These are phyloP conservation scores for Tetrapisispora iriomotensis DNA, from an alignment of 805 yeast genomes.

Conservation along the genomic window DNA sequence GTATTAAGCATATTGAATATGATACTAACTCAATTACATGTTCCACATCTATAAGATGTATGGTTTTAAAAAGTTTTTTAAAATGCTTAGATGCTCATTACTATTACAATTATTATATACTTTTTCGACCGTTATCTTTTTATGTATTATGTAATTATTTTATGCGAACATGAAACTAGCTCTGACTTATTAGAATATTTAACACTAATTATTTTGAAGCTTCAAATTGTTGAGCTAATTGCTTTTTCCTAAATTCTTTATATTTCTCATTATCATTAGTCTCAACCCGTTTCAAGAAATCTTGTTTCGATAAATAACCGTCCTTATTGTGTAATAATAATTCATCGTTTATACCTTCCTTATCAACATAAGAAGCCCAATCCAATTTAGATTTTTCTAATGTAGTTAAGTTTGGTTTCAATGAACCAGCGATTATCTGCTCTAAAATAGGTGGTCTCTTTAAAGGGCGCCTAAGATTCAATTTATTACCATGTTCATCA, in stretches of 20 bases:
- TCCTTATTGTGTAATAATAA: conserved; percentile 71
- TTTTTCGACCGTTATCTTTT: too few relatives aligned
- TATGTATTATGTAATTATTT: too few relatives aligned
- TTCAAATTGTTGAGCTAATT: conserved; percentile 24
- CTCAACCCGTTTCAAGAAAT: conserved; percentile 71
- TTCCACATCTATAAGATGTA: conserved; percentile 47
- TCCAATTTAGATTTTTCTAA: conserved; percentile 87
- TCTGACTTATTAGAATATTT: too few relatives aligned
- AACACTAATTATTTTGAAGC: too few relatives aligned
- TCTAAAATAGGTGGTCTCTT: conserved; percentile 71
- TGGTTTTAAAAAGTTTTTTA: too few relatives aligned
- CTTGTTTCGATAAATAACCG: conserved; percentile 87
- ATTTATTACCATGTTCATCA: conserved; percentile 3
- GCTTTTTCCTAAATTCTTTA: conserved; percentile 31
- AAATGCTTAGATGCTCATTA: too few relatives aligned
- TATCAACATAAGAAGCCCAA: conserved; percentile 91
- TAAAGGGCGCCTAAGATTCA: conserved; percentile 43
- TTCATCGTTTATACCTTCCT: conserved; percentile 76
- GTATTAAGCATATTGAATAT: conserved; percentile 73
- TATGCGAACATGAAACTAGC: too few relatives aligned
- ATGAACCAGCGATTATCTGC: conserved; percentile 58
- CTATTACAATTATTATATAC: too few relatives aligned
- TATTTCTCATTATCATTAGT: conserved; percentile 31
- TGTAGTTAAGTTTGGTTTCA: conserved; percentile 76
- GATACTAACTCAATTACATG: conserved; percentile 59